Percentiles rank a stretch among this genome's conserved stretches.
phyloP scores from a whole-genome alignment of 495 filamentous ascomycete genomes.

The Venustampulla echinocandica region DNA sequence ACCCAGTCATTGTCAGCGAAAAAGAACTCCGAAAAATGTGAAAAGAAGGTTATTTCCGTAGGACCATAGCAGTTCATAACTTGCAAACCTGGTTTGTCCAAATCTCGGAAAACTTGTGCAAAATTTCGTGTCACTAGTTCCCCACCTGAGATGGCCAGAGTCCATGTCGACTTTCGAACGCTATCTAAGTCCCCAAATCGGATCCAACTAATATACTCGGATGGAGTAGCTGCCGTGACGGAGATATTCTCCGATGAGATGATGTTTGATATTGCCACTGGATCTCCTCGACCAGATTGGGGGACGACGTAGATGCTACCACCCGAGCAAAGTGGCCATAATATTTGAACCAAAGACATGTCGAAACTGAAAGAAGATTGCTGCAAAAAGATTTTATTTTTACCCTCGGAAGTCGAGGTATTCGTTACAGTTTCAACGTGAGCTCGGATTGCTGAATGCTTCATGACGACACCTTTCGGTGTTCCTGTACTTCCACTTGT shows the following conservation, averaged over 20 bases:
- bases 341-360: not conserved
- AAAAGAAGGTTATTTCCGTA: not conserved
- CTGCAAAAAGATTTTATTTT: too few relatives aligned
- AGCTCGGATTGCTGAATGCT: not conserved
- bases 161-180: not conserved
- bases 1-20: not conserved
- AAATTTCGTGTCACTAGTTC: not conserved
- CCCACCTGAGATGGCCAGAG: not conserved
- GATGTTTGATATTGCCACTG: not conserved
- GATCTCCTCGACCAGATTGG: not conserved
- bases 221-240: conserved; percentile 10
- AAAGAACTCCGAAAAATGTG: not conserved
- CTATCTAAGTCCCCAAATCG: not conserved
- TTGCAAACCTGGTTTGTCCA: not conserved
- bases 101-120: not conserved
- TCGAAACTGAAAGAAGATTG: conserved; percentile 4
- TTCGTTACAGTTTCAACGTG: too few relatives aligned
- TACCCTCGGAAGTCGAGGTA: too few relatives aligned
- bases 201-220: conserved; percentile 16
- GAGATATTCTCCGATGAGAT: conserved; percentile 11
- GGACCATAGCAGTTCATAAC: not conserved
- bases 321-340: not conserved
- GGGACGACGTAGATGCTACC: not conserved
- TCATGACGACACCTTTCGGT: not conserved
- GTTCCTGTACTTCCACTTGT: not conserved